Base-by-base conservation (phyloP, 2,329 filamentous ascomycete species). In the Grosmannia serpens region DNA sequence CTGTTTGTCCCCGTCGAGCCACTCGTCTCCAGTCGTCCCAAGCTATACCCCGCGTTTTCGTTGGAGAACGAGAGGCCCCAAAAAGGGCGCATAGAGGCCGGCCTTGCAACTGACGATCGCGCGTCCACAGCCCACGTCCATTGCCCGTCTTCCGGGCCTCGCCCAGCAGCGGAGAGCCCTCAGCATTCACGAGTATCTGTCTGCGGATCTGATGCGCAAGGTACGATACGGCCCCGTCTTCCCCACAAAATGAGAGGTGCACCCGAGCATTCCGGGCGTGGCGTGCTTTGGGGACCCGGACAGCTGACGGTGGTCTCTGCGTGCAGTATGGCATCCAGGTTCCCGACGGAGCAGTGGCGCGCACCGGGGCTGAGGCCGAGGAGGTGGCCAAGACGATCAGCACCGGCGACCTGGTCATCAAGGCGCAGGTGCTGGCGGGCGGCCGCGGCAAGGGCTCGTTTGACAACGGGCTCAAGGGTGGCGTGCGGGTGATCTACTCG, bases 401-500 rank as follows among this genome's bases (percentile, higher is more conserved):
- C 79, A 87, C 82, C 68, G 92, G 95, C 72, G 94, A 99, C 74
- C 92, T 96, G 85, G 94, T 99, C 67, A 97, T 99, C 83, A 99
- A 99, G 84, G 94, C 94, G 63, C 94, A 99, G 80, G 94, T 99
- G 62, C 88, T 99, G 63, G 94, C 94, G 63, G 94, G 94, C 77
- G 94, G 94, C 65, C 88, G 94, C 80, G 94, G 94, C 77, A 99
- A 99, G 82, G 94, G 94, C 67, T 87, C 85, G 68, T 99, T 99
- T 72, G 91, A 96, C 79, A 97, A 96, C 76, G 94, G 94, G 69
- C 86, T 99, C 73, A 99, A 99, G 83, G 94, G 94, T 70, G 94
- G 94, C 79, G 94, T 99, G 68, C 86, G 94, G 69, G 91, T 99
- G 70, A 95, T 99, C 77, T 99, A 97, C 84, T 97, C 92, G 80